Evolutionary conservation across 78 protist genomes (phyloP).

Genomic region (Creolimax fragrantissima): DNA sequence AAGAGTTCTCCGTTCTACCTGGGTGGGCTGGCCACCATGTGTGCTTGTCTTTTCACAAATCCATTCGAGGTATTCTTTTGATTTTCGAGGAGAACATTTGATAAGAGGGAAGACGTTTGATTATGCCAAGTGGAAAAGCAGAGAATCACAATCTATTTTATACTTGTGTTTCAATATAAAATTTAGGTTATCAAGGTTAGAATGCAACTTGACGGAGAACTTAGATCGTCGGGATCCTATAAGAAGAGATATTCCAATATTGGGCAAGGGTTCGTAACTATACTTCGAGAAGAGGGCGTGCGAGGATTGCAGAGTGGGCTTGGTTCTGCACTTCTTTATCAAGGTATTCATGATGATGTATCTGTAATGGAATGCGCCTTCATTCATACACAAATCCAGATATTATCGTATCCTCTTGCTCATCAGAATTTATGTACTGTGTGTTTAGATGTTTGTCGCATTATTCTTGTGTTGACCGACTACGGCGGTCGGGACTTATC

Average conservation of each 20-base stretch:
- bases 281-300: background rate
- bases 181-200: conserved; percentile 12
- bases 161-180: background rate
- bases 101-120: background rate
- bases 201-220: conserved; percentile 18
- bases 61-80: background rate
- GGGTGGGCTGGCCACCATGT: background rate
- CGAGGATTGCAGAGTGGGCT: conserved; percentile 22
- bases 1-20: background rate
- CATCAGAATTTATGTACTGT: no score
- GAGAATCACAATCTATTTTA: background rate
- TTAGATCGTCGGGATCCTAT: background rate
- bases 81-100: background rate
- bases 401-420: no score
- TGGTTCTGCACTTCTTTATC: background rate
- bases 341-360: no score
- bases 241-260: background rate
- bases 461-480: no score
- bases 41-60: background rate
- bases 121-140: background rate
- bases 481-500: no score
- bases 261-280: background rate
- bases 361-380: no score
- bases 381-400: no score
- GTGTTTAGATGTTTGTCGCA: no score